Evolutionary conservation across 768 basidiomycete genomes (phyloP).

Genomic region (Amanita jacksonii): DNA sequence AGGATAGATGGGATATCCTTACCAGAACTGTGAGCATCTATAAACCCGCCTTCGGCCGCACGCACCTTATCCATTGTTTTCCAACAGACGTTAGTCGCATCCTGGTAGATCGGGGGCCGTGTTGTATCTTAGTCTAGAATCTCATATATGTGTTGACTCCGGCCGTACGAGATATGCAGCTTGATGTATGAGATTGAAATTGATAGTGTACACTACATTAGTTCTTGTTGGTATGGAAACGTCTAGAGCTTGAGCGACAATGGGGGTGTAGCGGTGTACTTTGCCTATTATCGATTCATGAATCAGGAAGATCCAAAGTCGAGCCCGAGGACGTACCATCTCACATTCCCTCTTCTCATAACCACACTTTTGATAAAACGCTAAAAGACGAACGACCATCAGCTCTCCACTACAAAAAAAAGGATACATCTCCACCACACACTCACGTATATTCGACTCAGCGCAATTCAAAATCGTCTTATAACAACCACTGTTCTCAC

Average conservation of each 20-base stretch:
- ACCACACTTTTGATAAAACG: constrained; percentile 97
- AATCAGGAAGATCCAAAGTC: not conserved
- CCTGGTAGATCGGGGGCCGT: no score
- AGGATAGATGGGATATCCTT: no score
- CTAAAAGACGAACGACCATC: constrained; percentile 38
- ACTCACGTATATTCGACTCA: constrained; percentile 84
- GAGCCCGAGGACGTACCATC: constrained; percentile 50
- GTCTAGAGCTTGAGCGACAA: constrained; percentile 5
- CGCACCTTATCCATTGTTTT: no score
- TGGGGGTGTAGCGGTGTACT: constrained; percentile 6
- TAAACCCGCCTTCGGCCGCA: no score
- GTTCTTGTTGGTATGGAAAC: not conserved
- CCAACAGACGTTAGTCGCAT: no score
- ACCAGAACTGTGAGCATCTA: no score
- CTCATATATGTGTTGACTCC: no score
- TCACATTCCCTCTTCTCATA: constrained; percentile 85
- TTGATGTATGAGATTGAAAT: not conserved
- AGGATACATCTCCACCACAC: not conserved
- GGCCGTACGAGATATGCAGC: no score
- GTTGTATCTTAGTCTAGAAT: not conserved
- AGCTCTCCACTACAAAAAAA: not conserved
- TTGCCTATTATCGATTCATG: constrained; percentile 1
- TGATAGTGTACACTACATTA: not conserved
- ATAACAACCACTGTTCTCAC: constrained; percentile 76
- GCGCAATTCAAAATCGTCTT: constrained; percentile 98